phyloP scores from a whole-genome alignment of 441 rosid species.

The Populus trichocarpa region DNA sequence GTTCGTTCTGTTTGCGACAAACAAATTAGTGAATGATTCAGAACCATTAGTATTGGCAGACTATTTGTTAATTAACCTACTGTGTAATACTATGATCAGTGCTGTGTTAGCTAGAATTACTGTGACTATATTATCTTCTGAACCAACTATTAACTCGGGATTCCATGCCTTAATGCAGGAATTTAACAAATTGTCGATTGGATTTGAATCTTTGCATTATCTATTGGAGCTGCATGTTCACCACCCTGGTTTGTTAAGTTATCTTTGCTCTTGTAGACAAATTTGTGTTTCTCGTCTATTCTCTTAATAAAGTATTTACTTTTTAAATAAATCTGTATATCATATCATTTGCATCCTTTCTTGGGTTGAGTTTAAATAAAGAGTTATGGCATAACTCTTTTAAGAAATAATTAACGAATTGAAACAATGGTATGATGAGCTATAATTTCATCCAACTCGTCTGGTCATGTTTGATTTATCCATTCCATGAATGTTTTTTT shows the following conservation, averaged over 20 bases:
- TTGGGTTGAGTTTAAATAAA: background rate
- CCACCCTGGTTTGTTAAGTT: background rate
- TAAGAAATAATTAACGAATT: background rate
- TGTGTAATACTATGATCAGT: background rate
- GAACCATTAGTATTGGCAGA: background rate
- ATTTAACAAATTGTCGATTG: too few species aligned
- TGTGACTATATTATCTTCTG: background rate
- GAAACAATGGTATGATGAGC: background rate
- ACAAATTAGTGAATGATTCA: too few species aligned
- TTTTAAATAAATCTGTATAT: too few species aligned
- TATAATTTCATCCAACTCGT: too few species aligned
- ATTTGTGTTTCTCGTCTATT: background rate
- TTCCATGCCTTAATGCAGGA: background rate
- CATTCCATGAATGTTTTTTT: too few species aligned
- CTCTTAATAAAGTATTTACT: background rate
- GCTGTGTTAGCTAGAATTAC: background rate
- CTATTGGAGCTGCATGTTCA: background rate
- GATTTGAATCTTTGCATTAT: background rate
- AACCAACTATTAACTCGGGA: background rate
- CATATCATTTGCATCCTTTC: background rate
- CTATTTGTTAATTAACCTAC: background rate
- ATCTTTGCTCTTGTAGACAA: background rate
- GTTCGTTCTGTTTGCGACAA: background rate
- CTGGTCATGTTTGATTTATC: too few species aligned
- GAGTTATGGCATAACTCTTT: background rate